phyloP scores from a whole-genome alignment of 768 basidiomycete genomes.

The Daedalea quercina region DNA sequence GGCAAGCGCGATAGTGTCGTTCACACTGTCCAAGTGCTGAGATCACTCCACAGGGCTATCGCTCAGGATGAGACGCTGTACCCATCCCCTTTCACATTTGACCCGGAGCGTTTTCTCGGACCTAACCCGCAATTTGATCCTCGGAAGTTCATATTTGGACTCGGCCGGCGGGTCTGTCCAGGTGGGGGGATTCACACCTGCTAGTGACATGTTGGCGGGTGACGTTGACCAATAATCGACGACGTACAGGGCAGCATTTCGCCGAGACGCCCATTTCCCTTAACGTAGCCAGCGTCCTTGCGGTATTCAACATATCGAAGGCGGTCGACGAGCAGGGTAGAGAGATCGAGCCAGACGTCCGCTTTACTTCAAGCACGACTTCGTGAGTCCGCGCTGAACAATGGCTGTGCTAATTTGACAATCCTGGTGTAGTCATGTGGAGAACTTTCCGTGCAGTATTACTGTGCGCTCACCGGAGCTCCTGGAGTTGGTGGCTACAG shows the following conservation, averaged over 20 bases:
- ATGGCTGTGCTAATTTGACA: neutral
- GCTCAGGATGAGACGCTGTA: conserved; percentile 22
- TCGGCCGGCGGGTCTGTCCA: neutral
- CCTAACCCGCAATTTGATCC: neutral
- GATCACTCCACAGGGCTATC: conserved; percentile 20
- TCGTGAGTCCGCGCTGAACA: neutral
- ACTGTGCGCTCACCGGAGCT: neutral
- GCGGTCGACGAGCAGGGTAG: neutral
- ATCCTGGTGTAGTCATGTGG: neutral
- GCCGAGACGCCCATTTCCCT: neutral
- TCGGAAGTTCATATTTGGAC: neutral
- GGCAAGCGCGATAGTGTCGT: conserved; percentile 9
- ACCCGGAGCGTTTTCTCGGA: conserved; percentile 22
- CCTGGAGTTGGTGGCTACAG: neutral
- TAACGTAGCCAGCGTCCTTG: neutral
- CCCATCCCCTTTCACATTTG: conserved; percentile 23
- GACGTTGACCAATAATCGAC: too few relatives aligned
- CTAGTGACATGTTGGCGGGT: neutral
- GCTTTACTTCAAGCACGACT: neutral
- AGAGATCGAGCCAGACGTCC: neutral
- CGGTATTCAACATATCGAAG: neutral
- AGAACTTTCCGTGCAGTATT: neutral
- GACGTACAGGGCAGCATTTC: neutral
- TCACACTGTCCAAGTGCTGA: neutral
- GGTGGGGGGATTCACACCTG: neutral